Conservation (phyloP, 2,329 filamentous ascomycete species). For the Ascochyta lentis region DNA sequence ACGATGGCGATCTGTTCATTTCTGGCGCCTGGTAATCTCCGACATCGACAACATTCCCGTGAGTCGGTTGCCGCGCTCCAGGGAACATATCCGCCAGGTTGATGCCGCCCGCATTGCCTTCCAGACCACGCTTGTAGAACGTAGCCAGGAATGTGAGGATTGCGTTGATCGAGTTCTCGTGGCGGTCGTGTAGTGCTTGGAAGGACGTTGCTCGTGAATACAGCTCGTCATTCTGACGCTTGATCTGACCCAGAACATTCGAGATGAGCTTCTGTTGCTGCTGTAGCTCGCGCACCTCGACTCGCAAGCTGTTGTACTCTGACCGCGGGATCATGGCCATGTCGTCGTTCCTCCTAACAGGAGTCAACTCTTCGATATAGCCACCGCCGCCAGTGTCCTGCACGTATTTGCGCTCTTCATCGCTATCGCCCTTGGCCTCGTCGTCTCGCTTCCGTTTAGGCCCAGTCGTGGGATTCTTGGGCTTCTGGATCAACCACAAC, state of each 20-base stretch:
- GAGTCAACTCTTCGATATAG: slow-evolving; percentile 53
- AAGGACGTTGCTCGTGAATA: slow-evolving; percentile 89
- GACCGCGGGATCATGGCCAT: slow-evolving; percentile 67
- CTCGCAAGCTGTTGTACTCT: slow-evolving; percentile 77
- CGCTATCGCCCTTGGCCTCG: slow-evolving; percentile 71
- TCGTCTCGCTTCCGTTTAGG: slow-evolving; percentile 62
- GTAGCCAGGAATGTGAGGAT: slow-evolving; percentile 96
- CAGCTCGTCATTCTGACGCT: slow-evolving; percentile 84
- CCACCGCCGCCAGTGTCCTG: slow-evolving; percentile 53
- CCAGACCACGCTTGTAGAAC: slow-evolving; percentile 91
- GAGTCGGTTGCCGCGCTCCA: slow-evolving; percentile 63
- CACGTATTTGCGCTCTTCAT: slow-evolving; percentile 62
- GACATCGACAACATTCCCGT: slow-evolving; percentile 68
- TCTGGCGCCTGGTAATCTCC: slow-evolving; percentile 58
- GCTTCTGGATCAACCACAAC: slow-evolving; percentile 95
- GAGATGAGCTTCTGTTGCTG: slow-evolving; percentile 88
- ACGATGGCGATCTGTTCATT: slow-evolving; percentile 40
- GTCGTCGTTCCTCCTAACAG: slow-evolving; percentile 48
- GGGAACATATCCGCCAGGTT: slow-evolving; percentile 87
- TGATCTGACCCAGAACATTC: slow-evolving; percentile 78
- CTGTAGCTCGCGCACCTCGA: slow-evolving; percentile 81
- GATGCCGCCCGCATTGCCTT: slow-evolving; percentile 76
- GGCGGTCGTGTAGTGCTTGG: slow-evolving; percentile 90
- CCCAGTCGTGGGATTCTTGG: slow-evolving; percentile 69
- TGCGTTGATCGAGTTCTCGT: slow-evolving; percentile 98